Conservation (phyloP, 805 yeast species). For the Teunomyces aglyptinius region DNA sequence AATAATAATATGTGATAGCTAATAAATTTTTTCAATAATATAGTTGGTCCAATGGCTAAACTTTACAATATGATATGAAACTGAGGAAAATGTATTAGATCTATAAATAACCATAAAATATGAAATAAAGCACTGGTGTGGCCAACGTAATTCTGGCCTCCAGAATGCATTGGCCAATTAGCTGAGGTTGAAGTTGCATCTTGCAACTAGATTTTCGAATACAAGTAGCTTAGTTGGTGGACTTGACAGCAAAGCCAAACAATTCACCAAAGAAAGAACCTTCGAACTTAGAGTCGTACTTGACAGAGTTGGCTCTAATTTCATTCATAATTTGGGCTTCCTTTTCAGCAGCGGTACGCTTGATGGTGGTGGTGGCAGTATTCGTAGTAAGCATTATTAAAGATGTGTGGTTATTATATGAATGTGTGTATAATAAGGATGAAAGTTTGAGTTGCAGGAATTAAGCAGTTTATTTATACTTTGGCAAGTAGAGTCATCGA, state of each 20-base stretch:
- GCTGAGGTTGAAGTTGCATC: background rate
- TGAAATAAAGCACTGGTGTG: background rate
- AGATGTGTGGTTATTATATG: background rate
- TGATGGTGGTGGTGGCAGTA: conserved; percentile 7
- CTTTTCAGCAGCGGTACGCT: conserved; percentile 37
- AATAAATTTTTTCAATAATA: too few species aligned
- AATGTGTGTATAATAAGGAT: background rate
- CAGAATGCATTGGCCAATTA: background rate
- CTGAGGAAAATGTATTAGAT: background rate
- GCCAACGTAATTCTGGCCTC: background rate
- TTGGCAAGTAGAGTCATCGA: background rate
- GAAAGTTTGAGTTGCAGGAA: background rate
- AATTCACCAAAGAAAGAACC: conserved; percentile 41
- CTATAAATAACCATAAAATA: conserved; percentile 1
- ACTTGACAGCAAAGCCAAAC: conserved; percentile 30
- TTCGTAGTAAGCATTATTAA: conserved; percentile 4
- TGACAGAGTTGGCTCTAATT: conserved; percentile 34
- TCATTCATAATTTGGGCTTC: conserved; percentile 47
- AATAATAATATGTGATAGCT: too few species aligned
- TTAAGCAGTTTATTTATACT: background rate
- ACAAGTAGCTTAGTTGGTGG: conserved; percentile 4
- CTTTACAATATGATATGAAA: background rate
- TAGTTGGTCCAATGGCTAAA: too few species aligned
- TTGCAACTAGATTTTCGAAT: background rate
- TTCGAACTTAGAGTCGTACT: conserved; percentile 40